Percentiles rank a stretch among this genome's conserved stretches.
Evolutionary conservation across 2,329 filamentous ascomycete genomes (phyloP).

Genomic region (Trematosphaeria pertusa): DNA sequence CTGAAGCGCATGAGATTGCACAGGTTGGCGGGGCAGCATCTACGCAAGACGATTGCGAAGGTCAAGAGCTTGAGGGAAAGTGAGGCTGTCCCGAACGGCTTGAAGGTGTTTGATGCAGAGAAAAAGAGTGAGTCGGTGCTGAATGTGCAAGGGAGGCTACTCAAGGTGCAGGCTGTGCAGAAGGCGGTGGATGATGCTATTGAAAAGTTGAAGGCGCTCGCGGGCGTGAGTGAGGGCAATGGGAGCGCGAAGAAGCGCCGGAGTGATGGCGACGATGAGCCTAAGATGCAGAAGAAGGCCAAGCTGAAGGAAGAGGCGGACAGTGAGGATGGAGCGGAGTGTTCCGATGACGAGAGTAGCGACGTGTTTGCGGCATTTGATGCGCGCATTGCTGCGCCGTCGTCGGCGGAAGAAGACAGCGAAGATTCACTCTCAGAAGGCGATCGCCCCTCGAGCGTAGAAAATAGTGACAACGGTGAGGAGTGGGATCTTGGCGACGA

Average conservation of each 20-base stretch:
- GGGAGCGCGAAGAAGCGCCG: slow-evolving; percentile 14
- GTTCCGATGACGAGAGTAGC: slow-evolving; percentile 31
- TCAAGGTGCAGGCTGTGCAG: slow-evolving; percentile 66
- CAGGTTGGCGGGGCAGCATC: slow-evolving; percentile 58
- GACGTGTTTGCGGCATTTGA: slow-evolving; percentile 45
- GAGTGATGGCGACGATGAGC: slow-evolving; percentile 13
- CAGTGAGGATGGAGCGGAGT: slow-evolving; percentile 17
- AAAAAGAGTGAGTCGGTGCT: slow-evolving; percentile 55
- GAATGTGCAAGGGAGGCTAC: slow-evolving; percentile 66
- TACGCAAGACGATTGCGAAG: slow-evolving; percentile 63
- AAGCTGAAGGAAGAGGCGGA: slow-evolving; percentile 18
- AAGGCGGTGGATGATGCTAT: slow-evolving; percentile 58
- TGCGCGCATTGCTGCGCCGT: slow-evolving; percentile 49
- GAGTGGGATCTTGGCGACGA: slow-evolving; percentile 25
- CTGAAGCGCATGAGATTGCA: slow-evolving; percentile 64
- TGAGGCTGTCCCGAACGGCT: slow-evolving; percentile 53
- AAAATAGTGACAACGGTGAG: slow-evolving; percentile 34
- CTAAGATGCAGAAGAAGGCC: slow-evolving; percentile 25
- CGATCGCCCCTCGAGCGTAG: slow-evolving; percentile 39
- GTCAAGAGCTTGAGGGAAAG: slow-evolving; percentile 64
- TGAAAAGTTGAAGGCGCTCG: slow-evolving; percentile 49
- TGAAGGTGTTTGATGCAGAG: slow-evolving; percentile 46
- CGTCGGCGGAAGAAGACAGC: slow-evolving; percentile 42
- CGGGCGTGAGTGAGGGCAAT: slow-evolving; percentile 24
- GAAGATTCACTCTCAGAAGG: slow-evolving; percentile 36